Conservation (phyloP, 2,329 filamentous ascomycete genomes). For the Ophiostoma ulmi region DNA sequence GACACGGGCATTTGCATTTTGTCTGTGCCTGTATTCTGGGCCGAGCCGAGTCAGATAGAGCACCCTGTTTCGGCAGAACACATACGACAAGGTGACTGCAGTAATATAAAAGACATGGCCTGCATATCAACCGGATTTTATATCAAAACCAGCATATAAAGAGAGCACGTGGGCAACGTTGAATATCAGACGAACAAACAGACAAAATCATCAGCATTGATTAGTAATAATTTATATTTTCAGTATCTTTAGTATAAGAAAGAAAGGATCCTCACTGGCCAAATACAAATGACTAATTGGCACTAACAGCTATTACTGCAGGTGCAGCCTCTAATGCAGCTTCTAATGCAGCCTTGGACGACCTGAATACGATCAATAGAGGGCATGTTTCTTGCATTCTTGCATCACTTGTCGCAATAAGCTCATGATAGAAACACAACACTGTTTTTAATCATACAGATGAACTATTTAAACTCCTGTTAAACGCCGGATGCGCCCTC, state of each 20-base stretch:
- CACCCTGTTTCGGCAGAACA: background rate
- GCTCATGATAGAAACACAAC: constrained; percentile 5
- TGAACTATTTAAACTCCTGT: constrained; percentile 19
- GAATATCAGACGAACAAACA: background rate
- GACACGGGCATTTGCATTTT: background rate
- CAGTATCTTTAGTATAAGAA: background rate
- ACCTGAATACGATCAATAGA: background rate
- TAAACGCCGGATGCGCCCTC: constrained; percentile 23
- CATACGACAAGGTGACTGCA: background rate
- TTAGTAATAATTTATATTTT: background rate
- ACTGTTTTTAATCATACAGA: constrained; percentile 12
- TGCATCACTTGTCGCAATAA: background rate
- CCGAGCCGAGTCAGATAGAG: background rate
- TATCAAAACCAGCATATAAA: background rate
- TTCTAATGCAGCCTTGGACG: background rate
- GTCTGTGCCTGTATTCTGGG: background rate
- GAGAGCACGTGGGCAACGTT: background rate
- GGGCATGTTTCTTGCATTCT: background rate
- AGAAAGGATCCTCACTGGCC: background rate
- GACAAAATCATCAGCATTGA: background rate
- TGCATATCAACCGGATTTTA: too few relatives aligned
- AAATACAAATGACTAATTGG: background rate
- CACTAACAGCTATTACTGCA: background rate
- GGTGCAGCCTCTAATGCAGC: background rate
- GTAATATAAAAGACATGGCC: too few relatives aligned